Evolutionary conservation across 345 rosid species (phyloP), one percentile per base, ranked within the genome.

Genomic region (Acer saccharum): DNA sequence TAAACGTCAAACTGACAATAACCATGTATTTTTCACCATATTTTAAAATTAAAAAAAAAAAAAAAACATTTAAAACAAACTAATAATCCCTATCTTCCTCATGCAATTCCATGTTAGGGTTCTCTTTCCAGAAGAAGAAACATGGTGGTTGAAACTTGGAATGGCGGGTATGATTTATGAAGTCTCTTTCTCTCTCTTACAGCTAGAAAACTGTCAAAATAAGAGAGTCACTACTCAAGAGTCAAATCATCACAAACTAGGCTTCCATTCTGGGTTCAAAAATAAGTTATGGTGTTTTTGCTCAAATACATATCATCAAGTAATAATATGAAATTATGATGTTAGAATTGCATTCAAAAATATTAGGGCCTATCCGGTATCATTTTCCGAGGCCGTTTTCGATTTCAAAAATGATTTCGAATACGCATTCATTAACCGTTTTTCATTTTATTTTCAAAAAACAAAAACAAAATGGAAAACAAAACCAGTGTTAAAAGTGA

Each of bases 171-270:
- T 86, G n/a, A n/a, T n/a, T n/a, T n/a, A n/a, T n/a, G 89, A 97
- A 96, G 78, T 90, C 91, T 2, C 90, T 64, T 29, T 74, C 70
- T 29, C 25, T 92, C 29, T 27, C 29, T 27, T 27, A 27, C 29
- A 86, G 88, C 71, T 93, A 94, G 57, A 88, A 89, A 86, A 97
- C 98, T 10, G 76, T 86, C 17, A 84, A 81, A 85, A 96, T 96
- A 95, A 23, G 25, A 87, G 93, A 86, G 71, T 90, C 98, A 20
- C 93, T 96, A 69, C 97, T 82, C 29, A 92, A 89, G 83, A 91
- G 97, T 84, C 98, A 96, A 84, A 91, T 88, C 12, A 96, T 96
- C 81, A 92, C 98, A 23, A 97, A 94, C 65, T 89, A 83, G 65
- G 99, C 91, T 75, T 78, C 97, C 4, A 91, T 96, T n/a, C n/a